Conservation (phyloP, 257 asterid genomes). For the Capsicum baccatum region DNA sequence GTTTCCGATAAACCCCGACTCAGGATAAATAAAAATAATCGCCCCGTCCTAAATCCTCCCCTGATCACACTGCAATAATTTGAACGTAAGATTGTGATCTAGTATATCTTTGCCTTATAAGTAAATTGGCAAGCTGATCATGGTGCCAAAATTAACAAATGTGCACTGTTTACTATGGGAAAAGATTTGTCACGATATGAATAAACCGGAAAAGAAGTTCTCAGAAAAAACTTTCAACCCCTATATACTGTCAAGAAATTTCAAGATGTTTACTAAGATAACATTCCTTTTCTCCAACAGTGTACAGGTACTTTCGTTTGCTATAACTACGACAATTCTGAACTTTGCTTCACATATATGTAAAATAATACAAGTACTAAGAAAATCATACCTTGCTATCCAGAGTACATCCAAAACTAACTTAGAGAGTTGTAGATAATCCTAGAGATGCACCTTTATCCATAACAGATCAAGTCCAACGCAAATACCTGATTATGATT, state of each 20-base stretch:
- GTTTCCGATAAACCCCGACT: too few species aligned
- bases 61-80: too few species aligned
- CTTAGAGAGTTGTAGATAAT: neutral
- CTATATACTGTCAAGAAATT: neutral
- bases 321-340: neutral
- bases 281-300: neutral
- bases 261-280: neutral
- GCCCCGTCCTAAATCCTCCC: too few species aligned
- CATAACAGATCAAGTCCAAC: slow-evolving; percentile 16
- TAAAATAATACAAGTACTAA: neutral
- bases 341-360: neutral
- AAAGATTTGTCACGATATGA: too few species aligned
- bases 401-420: neutral
- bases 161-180: too few species aligned
- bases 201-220: too few species aligned
- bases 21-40: too few species aligned
- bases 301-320: neutral
- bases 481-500: neutral
- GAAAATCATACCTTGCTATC: neutral
- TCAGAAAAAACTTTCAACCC: too few species aligned
- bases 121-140: too few species aligned
- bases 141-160: too few species aligned
- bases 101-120: too few species aligned
- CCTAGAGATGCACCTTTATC: neutral
- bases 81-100: too few species aligned